Conservation (phyloP, 192 early-diverging fungal genomes). For the Gorgonomyces haynaldii region DNA sequence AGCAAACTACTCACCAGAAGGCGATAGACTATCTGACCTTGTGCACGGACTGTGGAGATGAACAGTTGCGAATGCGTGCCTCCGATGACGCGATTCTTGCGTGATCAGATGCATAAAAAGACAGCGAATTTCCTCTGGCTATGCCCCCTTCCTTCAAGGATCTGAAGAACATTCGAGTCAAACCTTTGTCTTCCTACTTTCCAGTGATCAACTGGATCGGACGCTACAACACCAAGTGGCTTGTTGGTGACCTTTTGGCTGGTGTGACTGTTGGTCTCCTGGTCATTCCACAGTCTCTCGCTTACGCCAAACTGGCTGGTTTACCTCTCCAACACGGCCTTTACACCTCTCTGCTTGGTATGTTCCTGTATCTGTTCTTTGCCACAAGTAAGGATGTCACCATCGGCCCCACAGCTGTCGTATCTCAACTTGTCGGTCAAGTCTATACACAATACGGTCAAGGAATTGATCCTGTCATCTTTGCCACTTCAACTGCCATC, state of each 20-base stretch:
- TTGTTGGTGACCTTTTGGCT: constrained; percentile 54
- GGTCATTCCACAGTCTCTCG: constrained; percentile 58
- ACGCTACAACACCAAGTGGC: constrained; percentile 52
- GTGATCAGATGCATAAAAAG: too few relatives aligned
- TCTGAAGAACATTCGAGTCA: too few relatives aligned
- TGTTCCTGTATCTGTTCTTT: constrained; percentile 56
- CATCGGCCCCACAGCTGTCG: constrained; percentile 65
- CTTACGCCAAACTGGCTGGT: constrained; percentile 63
- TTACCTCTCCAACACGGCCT: constrained; percentile 63
- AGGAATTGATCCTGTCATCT: constrained; percentile 22
- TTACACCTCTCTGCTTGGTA: constrained; percentile 63
- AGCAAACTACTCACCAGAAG: too few relatives aligned
- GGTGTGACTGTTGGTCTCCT: constrained; percentile 64
- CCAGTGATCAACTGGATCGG: constrained; percentile 42
- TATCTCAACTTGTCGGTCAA: constrained; percentile 65
- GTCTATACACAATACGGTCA: constrained; percentile 30
- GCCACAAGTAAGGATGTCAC: constrained; percentile 64
- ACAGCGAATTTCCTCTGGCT: too few relatives aligned
- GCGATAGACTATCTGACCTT: too few relatives aligned
- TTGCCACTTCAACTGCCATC: constrained; percentile 51
- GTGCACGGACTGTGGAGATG: too few relatives aligned
- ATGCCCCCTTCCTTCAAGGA: too few relatives aligned
- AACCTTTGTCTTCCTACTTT: constrained; percentile 37
- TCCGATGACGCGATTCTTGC: too few relatives aligned
- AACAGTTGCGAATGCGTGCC: too few relatives aligned